phyloP scores from a whole-genome alignment of 148 eudicot species.

The Rhododendron griersonianum region DNA sequence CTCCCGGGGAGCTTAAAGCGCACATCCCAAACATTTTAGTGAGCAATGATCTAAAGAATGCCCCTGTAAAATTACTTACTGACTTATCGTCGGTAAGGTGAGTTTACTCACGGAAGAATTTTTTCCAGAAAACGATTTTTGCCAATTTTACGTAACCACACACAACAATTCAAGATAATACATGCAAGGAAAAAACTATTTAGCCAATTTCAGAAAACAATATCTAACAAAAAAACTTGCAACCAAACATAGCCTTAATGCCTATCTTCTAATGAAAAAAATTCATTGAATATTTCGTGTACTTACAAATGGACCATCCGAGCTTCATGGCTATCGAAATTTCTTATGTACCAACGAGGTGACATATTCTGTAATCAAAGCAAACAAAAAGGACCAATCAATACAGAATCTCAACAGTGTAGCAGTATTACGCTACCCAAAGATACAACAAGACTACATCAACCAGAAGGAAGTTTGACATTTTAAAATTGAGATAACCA shows the following conservation, averaged over 20 bases:
- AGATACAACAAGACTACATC: neutral
- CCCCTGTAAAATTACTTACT: neutral
- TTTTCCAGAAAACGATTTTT: neutral
- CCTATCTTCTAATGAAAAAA: neutral
- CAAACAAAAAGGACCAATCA: slow-evolving; percentile 7
- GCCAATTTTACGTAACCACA: neutral
- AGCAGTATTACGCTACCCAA: neutral
- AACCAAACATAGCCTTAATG: neutral
- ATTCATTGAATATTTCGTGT: neutral
- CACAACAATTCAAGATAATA: neutral
- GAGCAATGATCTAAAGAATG: neutral
- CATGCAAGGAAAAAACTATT: neutral
- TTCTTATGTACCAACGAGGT: slow-evolving; percentile 87
- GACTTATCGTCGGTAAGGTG: neutral
- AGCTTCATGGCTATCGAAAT: slow-evolving; percentile 54
- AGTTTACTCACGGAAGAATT: neutral
- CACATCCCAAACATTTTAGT: neutral
- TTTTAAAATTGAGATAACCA: neutral
- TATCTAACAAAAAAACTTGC: neutral
- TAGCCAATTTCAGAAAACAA: neutral
- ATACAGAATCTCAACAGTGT: neutral
- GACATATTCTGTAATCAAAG: slow-evolving; percentile 53
- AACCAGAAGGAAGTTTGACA: neutral
- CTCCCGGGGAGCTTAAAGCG: neutral
- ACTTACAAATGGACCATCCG: slow-evolving; percentile 94